Percentiles rank a stretch among this genome's conserved stretches.
These are phyloP conservation scores for Alopecurus myosuroides DNA, from an alignment of 176 grass and related monocot genomes.

Conservation along the genomic window DNA sequence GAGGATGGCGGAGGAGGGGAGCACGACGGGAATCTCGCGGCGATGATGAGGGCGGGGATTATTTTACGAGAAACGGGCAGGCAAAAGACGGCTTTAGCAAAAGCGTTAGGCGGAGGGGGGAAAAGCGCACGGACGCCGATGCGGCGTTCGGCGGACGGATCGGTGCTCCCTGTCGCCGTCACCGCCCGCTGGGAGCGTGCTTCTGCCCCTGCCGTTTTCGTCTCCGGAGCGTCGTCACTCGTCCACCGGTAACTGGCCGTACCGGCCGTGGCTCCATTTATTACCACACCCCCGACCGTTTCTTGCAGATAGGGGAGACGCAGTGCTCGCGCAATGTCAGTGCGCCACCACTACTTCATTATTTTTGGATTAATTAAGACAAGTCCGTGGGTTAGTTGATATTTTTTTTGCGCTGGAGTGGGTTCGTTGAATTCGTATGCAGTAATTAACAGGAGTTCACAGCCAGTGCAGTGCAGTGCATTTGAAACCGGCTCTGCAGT, in stretches of 20 bases:
- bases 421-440: too few relatives aligned
- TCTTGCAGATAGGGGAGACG: background rate
- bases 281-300: background rate
- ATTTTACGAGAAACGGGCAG: background rate
- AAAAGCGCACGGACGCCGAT: background rate
- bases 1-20: background rate
- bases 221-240: background rate
- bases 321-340: background rate
- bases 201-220: background rate
- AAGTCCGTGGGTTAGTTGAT: too few relatives aligned
- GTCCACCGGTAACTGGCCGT: background rate
- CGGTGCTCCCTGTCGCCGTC: background rate
- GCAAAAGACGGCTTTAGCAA: constrained; percentile 35
- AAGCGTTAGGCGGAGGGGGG: background rate
- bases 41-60: constrained; percentile 23
- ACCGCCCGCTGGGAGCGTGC: background rate
- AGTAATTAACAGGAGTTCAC: background rate
- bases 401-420: too few relatives aligned
- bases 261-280: background rate
- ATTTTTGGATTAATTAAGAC: background rate
- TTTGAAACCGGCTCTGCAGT: background rate
- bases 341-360: background rate
- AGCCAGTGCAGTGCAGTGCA: background rate
- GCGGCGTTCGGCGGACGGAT: background rate
- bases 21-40: constrained; percentile 22